phyloP scores from a whole-genome alignment of 352 stramenopile species.

The Phytophthora fragariaefolia region DNA sequence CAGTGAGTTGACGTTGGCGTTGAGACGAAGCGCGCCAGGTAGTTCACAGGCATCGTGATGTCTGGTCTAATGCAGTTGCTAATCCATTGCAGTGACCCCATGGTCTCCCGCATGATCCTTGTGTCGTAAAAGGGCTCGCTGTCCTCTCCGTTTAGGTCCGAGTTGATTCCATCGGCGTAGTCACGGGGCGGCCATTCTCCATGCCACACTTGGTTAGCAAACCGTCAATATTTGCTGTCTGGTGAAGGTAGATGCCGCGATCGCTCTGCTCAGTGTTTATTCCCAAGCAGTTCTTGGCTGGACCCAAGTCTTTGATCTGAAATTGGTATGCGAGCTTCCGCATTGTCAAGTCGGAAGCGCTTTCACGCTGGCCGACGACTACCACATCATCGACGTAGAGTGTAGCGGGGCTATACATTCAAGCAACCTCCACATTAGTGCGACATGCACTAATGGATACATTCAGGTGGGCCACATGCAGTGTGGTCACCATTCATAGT shows the following conservation, averaged over 20 bases:
- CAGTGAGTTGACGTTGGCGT: neutral
- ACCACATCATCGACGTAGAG: no score
- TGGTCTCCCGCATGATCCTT: neutral
- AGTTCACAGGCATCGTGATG: neutral
- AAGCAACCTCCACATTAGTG: no score
- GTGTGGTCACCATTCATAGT: no score
- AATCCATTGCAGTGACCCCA: neutral
- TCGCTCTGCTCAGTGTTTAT: neutral
- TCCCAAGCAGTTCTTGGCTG: no score
- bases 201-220: conserved; percentile 10
- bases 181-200: conserved; percentile 11
- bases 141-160: neutral
- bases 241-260: neutral
- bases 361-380: no score
- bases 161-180: neutral
- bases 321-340: no score
- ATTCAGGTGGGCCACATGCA: no score
- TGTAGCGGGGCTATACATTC: no score
- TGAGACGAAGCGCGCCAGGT: neutral
- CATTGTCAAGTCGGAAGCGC: no score
- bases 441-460: no score
- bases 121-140: neutral
- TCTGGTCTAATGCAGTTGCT: neutral
- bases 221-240: conserved; percentile 1
- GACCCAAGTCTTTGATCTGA: no score